These are phyloP conservation scores for Coffea humblotiana DNA, from an alignment of 305 asterid genomes.

Conservation along the genomic window DNA sequence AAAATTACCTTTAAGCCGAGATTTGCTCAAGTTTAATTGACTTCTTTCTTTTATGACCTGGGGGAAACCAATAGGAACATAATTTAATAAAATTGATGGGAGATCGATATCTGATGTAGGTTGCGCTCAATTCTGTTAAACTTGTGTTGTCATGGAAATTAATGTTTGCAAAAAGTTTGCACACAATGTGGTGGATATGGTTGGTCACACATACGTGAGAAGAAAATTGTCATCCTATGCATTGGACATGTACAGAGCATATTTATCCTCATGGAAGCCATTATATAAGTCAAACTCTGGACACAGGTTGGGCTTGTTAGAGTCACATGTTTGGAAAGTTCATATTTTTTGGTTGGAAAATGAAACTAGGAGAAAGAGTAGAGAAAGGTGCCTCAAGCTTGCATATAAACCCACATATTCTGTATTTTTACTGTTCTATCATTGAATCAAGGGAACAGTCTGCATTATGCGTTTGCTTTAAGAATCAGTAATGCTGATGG, in stretches of 20 bases:
- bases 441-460: neutral
- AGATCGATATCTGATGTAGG: neutral
- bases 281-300: neutral
- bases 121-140: neutral
- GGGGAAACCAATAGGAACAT: neutral
- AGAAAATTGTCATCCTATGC: neutral
- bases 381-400: neutral
- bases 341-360: neutral
- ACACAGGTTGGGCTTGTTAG: neutral
- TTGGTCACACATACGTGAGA: neutral
- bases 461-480: neutral
- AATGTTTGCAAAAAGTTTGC: neutral
- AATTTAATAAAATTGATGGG: neutral
- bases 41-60: neutral
- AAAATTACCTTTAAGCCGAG: neutral
- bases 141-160: neutral
- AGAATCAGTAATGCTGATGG: neutral
- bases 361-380: neutral
- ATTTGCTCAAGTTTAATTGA: neutral
- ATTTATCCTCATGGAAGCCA: neutral
- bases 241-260: neutral
- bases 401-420: neutral
- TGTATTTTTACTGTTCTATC: too few relatives aligned
- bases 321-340: neutral
- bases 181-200: neutral